Base-by-base conservation (phyloP, 1,284 basidiomycete genomes). In the Ceratobasidium theobromae region DNA sequence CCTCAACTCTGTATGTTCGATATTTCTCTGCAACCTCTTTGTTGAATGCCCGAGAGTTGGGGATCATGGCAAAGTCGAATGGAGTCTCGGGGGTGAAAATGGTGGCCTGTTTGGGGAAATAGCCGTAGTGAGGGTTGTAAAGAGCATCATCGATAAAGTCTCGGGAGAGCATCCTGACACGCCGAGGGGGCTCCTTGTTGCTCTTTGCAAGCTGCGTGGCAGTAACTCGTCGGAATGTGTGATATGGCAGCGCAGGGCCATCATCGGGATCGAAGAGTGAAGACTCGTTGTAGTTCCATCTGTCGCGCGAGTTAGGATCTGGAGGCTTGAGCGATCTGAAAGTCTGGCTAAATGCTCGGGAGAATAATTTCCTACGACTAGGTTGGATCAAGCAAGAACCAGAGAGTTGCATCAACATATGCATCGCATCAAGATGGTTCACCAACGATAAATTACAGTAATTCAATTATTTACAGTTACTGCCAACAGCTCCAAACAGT, bases 141-240 rank as follows among this genome's bases (percentile, higher is more conserved):
- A 99, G 78, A 18, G 91, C 89, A 75, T 99, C 97, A 73, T 98
- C 93, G 71, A 99, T 95, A 75, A 93, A 99, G 78, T 99, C 96
- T 68, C 97, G 84, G 51, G 91, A 87, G 35, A 99, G 87, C 93
- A 98, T 97, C 75, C 92, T 93, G 53, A 95, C 94, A 58, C 84
- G 80, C 21, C 81, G 84, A 1, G 95, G 96, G 2, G 90, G 92
- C 53, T 80, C 77, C n/a, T 76, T 79, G 65, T 79, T 77, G 65
- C 75, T 76, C 18, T 51, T 23, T 69, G 85, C 84, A 58, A 95
- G 77, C 66, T 88, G 84, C 70, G 87, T 85, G 4, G 94, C 89
- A 4, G 88, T 89, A 67, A 96, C 87, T 41, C 84, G 78, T 18
- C 81, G 81, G 75, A 88, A 89, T 65, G 82, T 76, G 67, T 79